phyloP scores from a whole-genome alignment of 345 rosid species.

The Populus tremula region DNA sequence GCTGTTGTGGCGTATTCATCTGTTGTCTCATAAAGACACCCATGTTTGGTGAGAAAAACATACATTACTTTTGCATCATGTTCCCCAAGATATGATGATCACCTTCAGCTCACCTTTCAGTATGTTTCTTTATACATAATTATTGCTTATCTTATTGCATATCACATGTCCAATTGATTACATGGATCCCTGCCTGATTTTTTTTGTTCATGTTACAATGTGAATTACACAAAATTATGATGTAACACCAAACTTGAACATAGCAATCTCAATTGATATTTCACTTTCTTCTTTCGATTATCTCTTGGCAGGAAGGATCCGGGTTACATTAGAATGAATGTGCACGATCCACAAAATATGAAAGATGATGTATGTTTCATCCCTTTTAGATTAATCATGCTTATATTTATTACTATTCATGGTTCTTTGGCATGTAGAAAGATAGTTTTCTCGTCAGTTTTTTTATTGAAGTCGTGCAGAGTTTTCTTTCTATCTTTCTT shows the following conservation, averaged over 20 bases:
- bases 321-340: conserved; percentile 80
- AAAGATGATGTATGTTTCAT: conserved; percentile 78
- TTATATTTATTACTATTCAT: not conserved
- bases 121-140: not conserved
- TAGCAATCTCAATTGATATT: not conserved
- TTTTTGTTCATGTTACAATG: not conserved
- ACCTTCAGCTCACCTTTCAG: not conserved
- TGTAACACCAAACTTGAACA: not conserved
- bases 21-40: not conserved
- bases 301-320: conserved; percentile 81
- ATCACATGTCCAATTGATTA: not conserved
- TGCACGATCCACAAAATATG: conserved; percentile 72
- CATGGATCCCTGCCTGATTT: not conserved
- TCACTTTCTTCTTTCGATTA: not conserved
- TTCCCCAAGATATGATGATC: not conserved
- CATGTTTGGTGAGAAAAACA: not conserved
- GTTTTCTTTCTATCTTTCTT: not conserved
- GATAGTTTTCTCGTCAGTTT: not conserved
- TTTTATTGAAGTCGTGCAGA: not conserved
- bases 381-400: conserved; percentile 5
- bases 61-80: not conserved
- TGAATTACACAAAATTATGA: not conserved
- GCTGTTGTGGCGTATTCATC: not conserved
- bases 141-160: not conserved
- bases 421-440: not conserved